Conservation (phyloP, 116 monocot species). For the Cymodocea nodosa region DNA sequence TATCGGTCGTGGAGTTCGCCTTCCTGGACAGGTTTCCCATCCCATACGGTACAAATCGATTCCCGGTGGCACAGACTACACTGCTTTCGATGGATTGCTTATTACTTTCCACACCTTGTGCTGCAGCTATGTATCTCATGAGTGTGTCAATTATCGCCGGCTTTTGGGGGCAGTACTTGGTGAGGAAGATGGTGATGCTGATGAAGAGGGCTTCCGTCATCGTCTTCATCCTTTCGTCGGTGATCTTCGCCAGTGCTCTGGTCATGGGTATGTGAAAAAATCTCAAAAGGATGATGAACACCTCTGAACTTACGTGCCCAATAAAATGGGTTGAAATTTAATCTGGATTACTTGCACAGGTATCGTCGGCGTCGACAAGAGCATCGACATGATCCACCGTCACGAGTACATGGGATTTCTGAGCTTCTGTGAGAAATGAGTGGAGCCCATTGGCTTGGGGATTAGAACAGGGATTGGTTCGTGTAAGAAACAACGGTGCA, state of each 20-base stretch:
- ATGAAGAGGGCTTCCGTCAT: constrained; percentile 78
- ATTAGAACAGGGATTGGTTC: not conserved
- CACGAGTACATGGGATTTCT: constrained; percentile 98
- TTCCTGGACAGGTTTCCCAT: constrained; percentile 69
- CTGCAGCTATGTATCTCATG: constrained; percentile 74
- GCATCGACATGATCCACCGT: constrained; percentile 61
- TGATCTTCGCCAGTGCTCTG: constrained; percentile 86
- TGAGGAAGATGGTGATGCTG: constrained; percentile 64
- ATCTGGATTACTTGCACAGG: constrained; percentile 23
- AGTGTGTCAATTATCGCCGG: constrained; percentile 67
- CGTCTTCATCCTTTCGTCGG: constrained; percentile 86
- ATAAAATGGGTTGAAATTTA: not conserved
- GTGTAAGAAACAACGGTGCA: not conserved
- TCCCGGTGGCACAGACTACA: not conserved
- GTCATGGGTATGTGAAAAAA: constrained; percentile 60
- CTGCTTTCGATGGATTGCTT: not conserved
- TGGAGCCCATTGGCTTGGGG: no score
- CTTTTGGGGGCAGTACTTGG: constrained; percentile 91
- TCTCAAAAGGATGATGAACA: not conserved
- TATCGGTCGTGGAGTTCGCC: constrained; percentile 95
- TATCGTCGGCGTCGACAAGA: constrained; percentile 52
- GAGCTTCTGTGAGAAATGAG: constrained; percentile 44
- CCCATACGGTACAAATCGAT: constrained; percentile 43
- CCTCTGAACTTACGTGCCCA: not conserved
- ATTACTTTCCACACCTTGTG: not conserved